Conservation (phyloP, 176 grass and related monocot genomes). For the Musa troglodytarum region DNA sequence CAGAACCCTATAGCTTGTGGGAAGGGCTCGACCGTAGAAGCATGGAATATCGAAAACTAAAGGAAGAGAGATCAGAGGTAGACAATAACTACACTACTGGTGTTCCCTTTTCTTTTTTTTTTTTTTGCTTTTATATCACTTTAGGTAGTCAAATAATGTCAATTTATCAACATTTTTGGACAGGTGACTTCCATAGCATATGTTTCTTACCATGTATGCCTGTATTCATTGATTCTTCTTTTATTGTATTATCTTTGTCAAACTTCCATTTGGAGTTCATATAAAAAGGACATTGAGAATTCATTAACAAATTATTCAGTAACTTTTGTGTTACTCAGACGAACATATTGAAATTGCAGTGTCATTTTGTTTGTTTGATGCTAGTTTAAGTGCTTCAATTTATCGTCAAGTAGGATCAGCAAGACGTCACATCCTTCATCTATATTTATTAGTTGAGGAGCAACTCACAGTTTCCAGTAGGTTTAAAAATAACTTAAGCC, state of each 20-base stretch:
- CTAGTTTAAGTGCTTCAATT: background rate
- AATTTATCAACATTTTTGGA: background rate
- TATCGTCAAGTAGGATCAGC: background rate
- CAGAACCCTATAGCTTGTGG: conserved; percentile 83
- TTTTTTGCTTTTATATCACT: too few relatives aligned
- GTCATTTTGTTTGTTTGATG: background rate
- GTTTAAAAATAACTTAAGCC: too few relatives aligned
- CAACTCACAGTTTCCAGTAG: too few relatives aligned
- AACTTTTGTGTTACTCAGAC: background rate
- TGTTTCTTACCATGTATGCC: background rate
- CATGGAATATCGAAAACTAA: conserved; percentile 51
- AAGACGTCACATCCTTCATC: too few relatives aligned
- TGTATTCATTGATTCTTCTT: background rate
- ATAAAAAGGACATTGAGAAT: background rate
- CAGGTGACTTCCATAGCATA: background rate
- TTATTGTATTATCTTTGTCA: background rate
- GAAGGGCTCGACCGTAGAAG: conserved; percentile 75
- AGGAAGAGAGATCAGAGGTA: conserved; percentile 92
- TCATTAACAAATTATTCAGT: too few relatives aligned
- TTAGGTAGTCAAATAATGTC: too few relatives aligned
- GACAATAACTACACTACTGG: conserved; percentile 2
- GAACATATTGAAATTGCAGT: background rate
- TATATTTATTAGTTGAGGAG: too few relatives aligned
- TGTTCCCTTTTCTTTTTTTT: background rate
- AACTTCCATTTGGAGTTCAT: background rate